Evolutionary conservation across 148 eudicot genomes (phyloP).

Genomic region (Rhododendron ferrugineum): DNA sequence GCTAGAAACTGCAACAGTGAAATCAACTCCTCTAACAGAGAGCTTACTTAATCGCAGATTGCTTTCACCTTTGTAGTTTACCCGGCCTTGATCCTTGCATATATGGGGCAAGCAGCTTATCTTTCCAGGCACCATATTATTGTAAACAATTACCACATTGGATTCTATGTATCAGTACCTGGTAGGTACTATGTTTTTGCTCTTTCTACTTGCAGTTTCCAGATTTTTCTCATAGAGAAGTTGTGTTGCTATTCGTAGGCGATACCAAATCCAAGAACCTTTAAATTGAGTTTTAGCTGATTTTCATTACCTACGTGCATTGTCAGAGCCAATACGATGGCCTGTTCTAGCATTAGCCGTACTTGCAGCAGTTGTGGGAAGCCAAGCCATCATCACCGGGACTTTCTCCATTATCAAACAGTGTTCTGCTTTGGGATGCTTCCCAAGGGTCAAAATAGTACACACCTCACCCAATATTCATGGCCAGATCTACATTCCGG

Average conservation of each 20-base stretch:
- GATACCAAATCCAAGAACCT: conserved; percentile 48
- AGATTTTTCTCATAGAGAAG: background rate
- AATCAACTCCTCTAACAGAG: conserved; percentile 7
- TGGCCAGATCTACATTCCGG: conserved; percentile 70
- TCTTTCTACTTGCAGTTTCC: background rate
- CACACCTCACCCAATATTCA: conserved; percentile 63
- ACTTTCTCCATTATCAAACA: conserved; percentile 71
- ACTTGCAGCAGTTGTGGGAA: conserved; percentile 72
- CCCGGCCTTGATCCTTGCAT: conserved; percentile 68
- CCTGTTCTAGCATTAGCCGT: conserved; percentile 64
- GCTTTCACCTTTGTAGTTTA: conserved; percentile 68
- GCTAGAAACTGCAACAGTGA: background rate
- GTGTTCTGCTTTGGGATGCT: conserved; percentile 63
- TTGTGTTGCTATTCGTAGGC: conserved; percentile 14
- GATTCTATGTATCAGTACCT: conserved; percentile 70
- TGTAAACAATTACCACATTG: conserved; percentile 44
- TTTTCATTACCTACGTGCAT: background rate
- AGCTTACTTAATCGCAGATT: conserved; percentile 34
- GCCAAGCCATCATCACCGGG: conserved; percentile 74
- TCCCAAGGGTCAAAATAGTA: conserved; percentile 57
- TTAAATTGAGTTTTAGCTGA: conserved; percentile 1
- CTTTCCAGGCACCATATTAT: conserved; percentile 53
- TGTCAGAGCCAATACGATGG: conserved; percentile 57
- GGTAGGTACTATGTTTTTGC: conserved; percentile 25
- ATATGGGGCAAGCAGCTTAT: conserved; percentile 85